A percentile compares a stretch with the other conserved stretches of the same genome.
phyloP scores from a whole-genome alignment of 1,139 yeast species.

The Yamadazyma conglobata region DNA sequence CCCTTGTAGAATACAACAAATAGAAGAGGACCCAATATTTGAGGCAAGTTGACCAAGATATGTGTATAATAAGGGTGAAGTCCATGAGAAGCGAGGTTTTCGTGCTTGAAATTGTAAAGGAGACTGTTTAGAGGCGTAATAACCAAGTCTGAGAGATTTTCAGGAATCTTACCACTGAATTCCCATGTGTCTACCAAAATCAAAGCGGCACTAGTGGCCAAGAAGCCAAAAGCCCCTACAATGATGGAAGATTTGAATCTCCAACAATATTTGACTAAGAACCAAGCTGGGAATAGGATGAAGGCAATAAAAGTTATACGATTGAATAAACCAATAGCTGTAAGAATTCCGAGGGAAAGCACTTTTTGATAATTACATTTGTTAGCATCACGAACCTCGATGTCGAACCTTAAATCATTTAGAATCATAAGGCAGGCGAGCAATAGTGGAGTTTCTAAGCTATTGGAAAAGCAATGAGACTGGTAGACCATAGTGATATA shows the following conservation, averaged over 20 bases:
- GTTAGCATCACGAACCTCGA: conserved; percentile 12
- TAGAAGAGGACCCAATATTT: conserved; percentile 73
- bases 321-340: conserved; percentile 74
- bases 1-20: conserved; percentile 35
- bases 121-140: conserved; percentile 78
- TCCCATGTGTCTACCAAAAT: conserved; percentile 52
- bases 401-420: conserved; percentile 38
- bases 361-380: conserved; percentile 15
- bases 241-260: conserved; percentile 23
- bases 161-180: conserved; percentile 10
- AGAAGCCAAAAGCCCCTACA: conserved; percentile 26
- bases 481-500: conserved; percentile 80
- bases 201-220: conserved; percentile 33
- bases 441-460: conserved; percentile 72
- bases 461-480: conserved; percentile 84
- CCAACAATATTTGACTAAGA: conserved; percentile 35
- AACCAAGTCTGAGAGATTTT: conserved; percentile 25
- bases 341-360: conserved; percentile 47
- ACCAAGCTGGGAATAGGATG: conserved; percentile 56
- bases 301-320: conserved; percentile 82
- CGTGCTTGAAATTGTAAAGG: conserved; percentile 56
- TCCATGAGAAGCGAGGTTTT: conserved; percentile 75
- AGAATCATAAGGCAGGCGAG: conserved; percentile 52
- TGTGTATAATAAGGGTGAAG: conserved; percentile 79
- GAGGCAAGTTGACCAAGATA: conserved; percentile 69